Evolutionary conservation across 1,284 basidiomycete species (phyloP).

Genomic region (Ceratobasidium sp.): DNA sequence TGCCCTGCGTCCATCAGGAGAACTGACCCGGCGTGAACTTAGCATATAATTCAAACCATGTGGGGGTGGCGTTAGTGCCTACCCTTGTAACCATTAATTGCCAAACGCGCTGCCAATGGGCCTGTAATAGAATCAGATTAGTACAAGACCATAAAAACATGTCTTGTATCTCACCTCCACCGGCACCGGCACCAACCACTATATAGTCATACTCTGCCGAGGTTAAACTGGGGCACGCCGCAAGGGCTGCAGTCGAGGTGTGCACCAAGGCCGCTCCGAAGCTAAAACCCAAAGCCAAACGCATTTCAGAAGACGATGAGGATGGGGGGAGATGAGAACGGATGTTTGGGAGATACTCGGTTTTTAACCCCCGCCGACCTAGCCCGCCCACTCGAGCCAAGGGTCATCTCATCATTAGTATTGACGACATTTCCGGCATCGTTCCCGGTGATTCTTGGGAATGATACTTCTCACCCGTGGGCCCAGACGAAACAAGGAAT

Average conservation of each 20-base stretch:
- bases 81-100: slow-evolving; percentile 41
- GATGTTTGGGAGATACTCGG: not conserved
- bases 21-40: not conserved
- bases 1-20: slow-evolving; percentile 42
- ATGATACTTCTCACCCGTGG: not conserved
- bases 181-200: slow-evolving; percentile 39
- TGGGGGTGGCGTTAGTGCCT: not conserved
- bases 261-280: slow-evolving; percentile 6
- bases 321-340: not conserved
- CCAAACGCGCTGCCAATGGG: slow-evolving; percentile 37
- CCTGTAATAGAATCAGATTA: not conserved
- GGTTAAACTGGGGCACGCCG: slow-evolving; percentile 19
- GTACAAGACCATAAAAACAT: not conserved
- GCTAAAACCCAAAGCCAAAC: slow-evolving; percentile 13
- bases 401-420: not conserved
- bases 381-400: not conserved
- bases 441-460: not conserved
- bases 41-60: not conserved
- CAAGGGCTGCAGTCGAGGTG: slow-evolving; percentile 14
- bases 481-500: not conserved
- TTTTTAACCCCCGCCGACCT: not conserved
- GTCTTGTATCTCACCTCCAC: slow-evolving; percentile 26
- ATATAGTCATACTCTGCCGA: slow-evolving; percentile 44
- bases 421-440: not conserved
- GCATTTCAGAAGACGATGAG: slow-evolving; percentile 7